Percentiles rank a stretch among this genome's conserved stretches.
phyloP scores from a whole-genome alignment of 768 basidiomycete genomes.

The Lactarius indigo region DNA sequence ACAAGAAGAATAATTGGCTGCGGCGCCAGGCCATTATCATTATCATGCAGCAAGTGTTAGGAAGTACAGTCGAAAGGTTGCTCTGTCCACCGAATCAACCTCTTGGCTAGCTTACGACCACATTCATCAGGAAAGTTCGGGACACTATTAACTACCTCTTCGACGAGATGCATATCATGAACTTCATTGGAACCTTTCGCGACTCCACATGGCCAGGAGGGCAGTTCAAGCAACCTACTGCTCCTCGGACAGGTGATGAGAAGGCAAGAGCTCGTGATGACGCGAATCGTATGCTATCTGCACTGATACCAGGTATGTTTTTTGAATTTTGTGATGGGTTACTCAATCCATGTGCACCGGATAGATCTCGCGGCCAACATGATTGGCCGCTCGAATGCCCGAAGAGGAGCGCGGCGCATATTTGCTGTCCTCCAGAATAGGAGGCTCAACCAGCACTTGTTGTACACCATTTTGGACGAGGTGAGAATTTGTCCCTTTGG shows the following conservation, averaged over 20 bases:
- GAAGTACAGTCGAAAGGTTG: conserved; percentile 93
- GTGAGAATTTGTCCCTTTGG: conserved; percentile 39
- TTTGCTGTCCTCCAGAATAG: conserved; percentile 93
- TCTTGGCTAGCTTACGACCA: neutral
- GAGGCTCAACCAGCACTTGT: conserved; percentile 91
- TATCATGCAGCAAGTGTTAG: conserved; percentile 92
- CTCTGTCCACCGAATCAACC: neutral
- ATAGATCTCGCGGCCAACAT: conserved; percentile 93
- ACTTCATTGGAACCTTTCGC: conserved; percentile 61
- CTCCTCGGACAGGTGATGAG: conserved; percentile 76
- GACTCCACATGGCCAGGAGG: conserved; percentile 87
- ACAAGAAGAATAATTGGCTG: conserved; percentile 96
- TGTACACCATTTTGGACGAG: conserved; percentile 87
- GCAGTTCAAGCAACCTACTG: conserved; percentile 52
- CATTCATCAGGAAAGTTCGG: conserved; percentile 68
- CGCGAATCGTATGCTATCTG: conserved; percentile 85
- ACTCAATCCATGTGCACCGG: neutral
- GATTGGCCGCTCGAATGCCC: conserved; percentile 96
- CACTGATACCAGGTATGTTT: conserved; percentile 79
- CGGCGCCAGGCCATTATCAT: conserved; percentile 94
- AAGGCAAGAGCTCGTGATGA: conserved; percentile 77
- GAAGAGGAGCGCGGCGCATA: conserved; percentile 86
- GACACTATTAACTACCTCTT: conserved; percentile 65
- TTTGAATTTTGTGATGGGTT: neutral
- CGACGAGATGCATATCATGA: conserved; percentile 67